Conservation (phyloP, 2,329 filamentous ascomycete genomes). For the Exophiala xenobiotica region DNA sequence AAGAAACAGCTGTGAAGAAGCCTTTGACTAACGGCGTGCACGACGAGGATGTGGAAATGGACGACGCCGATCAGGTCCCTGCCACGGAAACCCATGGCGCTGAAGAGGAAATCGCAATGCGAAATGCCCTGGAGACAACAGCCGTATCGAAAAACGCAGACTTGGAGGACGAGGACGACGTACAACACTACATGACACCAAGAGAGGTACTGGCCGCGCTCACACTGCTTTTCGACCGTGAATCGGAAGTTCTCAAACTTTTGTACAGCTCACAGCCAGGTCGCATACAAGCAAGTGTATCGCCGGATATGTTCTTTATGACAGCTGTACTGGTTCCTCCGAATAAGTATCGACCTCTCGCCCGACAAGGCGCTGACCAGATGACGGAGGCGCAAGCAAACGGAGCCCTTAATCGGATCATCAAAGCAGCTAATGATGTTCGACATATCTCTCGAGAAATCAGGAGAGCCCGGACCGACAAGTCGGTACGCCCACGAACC, state of each 20-base stretch:
- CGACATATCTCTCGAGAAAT: constrained; percentile 73
- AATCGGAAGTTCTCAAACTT: constrained; percentile 78
- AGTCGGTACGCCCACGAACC: constrained; percentile 60
- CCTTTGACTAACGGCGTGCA: constrained; percentile 26
- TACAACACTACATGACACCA: constrained; percentile 75
- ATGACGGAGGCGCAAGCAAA: constrained; percentile 90
- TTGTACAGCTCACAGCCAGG: constrained; percentile 75
- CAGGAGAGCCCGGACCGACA: constrained; percentile 36
- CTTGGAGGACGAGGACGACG: constrained; percentile 43
- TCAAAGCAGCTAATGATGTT: constrained; percentile 72
- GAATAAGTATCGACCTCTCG: constrained; percentile 86
- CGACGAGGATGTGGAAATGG: constrained; percentile 52
- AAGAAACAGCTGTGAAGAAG: constrained; percentile 33
- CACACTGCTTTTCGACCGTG: constrained; percentile 77
- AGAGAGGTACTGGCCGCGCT: constrained; percentile 81
- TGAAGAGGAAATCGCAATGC: constrained; percentile 58
- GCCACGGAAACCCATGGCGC: constrained; percentile 57
- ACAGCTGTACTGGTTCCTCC: constrained; percentile 83
- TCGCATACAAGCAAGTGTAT: constrained; percentile 60
- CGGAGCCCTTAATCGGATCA: constrained; percentile 77
- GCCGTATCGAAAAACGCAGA: constrained; percentile 30
- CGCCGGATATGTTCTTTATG: constrained; percentile 91
- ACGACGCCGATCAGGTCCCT: constrained; percentile 45
- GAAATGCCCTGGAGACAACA: constrained; percentile 42
- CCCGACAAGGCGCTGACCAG: constrained; percentile 73